Conservation (phyloP, 2,329 filamentous ascomycete genomes). For the Parastagonospora nodorum region DNA sequence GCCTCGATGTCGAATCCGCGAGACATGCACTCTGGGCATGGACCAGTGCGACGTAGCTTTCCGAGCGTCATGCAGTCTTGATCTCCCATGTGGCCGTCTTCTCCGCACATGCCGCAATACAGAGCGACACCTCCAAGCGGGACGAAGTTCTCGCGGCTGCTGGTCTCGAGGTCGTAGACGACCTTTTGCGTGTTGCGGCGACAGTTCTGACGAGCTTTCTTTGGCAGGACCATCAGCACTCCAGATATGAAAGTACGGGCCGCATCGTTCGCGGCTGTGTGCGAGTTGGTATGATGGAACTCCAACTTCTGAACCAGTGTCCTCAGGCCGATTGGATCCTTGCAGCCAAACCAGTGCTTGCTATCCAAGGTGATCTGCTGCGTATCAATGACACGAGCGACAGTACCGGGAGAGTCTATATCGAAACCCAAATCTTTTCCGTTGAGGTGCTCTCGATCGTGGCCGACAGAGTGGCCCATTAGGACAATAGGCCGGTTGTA, state of each 20-base stretch:
- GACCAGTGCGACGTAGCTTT: neutral
- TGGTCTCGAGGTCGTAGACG: slow-evolving; percentile 5
- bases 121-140: neutral
- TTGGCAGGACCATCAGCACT: slow-evolving; percentile 17
- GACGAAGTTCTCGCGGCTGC: slow-evolving; percentile 6
- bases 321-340: slow-evolving; percentile 14
- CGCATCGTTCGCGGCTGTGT: slow-evolving; percentile 28
- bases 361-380: slow-evolving; percentile 22
- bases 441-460: slow-evolving; percentile 25
- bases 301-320: slow-evolving; percentile 8
- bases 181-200: slow-evolving; percentile 6
- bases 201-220: neutral
- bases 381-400: slow-evolving; percentile 30
- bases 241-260: slow-evolving; percentile 31
- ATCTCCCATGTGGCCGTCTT: slow-evolving; percentile 1
- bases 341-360: neutral
- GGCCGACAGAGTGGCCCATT: slow-evolving; percentile 26
- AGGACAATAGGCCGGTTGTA: slow-evolving; percentile 25
- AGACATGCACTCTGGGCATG: slow-evolving; percentile 8
- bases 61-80: slow-evolving; percentile 1
- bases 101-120: slow-evolving; percentile 18
- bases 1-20: neutral
- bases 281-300: slow-evolving; percentile 22
- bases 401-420: slow-evolving; percentile 5
- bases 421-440: slow-evolving; percentile 19